Evolutionary conservation across 768 basidiomycete species (phyloP), one percentile per base, ranked within the genome.

Genomic region (Inosperma sp.): DNA sequence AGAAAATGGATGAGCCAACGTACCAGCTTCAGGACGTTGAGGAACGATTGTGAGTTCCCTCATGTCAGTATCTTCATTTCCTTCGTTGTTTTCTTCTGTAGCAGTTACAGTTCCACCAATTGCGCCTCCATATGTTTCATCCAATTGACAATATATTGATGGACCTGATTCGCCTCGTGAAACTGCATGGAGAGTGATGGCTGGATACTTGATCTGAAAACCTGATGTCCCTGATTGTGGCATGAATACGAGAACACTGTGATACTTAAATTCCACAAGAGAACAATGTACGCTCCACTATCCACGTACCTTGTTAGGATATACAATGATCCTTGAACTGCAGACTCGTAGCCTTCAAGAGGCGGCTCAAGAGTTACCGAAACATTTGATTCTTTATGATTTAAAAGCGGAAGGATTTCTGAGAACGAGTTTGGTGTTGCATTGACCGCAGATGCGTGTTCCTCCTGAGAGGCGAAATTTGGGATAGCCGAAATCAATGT

Each of bases 141-240:
- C 94, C 9, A 98, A 79, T 59, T 99, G 96, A 64, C 93, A 96
- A 67, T 97, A 98, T 63, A 98, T 79, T 6, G 82, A 86, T 3
- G 88, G 83, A 0, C 74, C 76, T 7, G 68, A 54, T 35, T 81
- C 79, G 3, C 78, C 76, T 37, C 92, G 84, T 1, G 93, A 90
- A 48, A 94, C 79, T 21, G 96, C 96, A 60, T 99, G 96, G 2
- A 99, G 79, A 1, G 92, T 95, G 62, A 99, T 88, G 5, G 85
- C 74, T 8, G 90, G 92, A 65, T 95, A 98, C 51, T 84, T 75
- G 62, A 98, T 80, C 56, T 88, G 82, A 68, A 97, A 86, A 13
- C 91, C 93, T 30, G 36, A 73, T 72, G 50, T 26, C 13, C 83
- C 83, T 1, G 81, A 73, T 9, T 78, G 60, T 3, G 87, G 82